phyloP scores from a whole-genome alignment of 805 yeast species.

The Zygoascus flipseniorum region DNA sequence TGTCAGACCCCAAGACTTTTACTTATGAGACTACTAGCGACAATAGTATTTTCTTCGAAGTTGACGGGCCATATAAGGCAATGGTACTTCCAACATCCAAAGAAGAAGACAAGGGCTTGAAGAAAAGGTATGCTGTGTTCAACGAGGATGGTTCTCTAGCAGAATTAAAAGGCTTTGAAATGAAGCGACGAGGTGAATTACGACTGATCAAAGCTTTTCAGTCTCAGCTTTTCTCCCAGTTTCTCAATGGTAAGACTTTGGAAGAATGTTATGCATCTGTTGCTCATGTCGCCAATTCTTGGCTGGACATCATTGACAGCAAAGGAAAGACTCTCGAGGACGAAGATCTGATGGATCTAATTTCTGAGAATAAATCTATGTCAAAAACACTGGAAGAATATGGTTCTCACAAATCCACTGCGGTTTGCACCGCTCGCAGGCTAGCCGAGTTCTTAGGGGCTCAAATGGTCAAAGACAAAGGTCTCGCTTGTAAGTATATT shows the following conservation, averaged over 20 bases:
- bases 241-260: slow-evolving; percentile 74
- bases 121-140: slow-evolving; percentile 95
- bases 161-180: slow-evolving; percentile 92
- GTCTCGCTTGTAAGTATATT: slow-evolving; percentile 89
- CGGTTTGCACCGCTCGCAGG: slow-evolving; percentile 90
- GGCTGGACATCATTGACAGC: slow-evolving; percentile 90
- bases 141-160: slow-evolving; percentile 91
- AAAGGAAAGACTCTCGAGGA: slow-evolving; percentile 83
- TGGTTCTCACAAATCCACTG: slow-evolving; percentile 83
- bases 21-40: slow-evolving; percentile 75
- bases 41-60: slow-evolving; percentile 93
- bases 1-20: slow-evolving; percentile 58
- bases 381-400: slow-evolving; percentile 85
- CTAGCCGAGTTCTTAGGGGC: slow-evolving; percentile 92
- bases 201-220: slow-evolving; percentile 91
- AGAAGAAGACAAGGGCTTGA: slow-evolving; percentile 94
- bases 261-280: slow-evolving; percentile 81
- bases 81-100: slow-evolving; percentile 96
- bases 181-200: slow-evolving; percentile 93
- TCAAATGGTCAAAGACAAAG: slow-evolving; percentile 94
- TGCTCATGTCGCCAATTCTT: slow-evolving; percentile 85
- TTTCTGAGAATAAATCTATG: slow-evolving; percentile 95
- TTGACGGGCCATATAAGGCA: slow-evolving; percentile 97
- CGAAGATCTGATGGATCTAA: slow-evolving; percentile 86
- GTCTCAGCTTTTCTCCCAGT: slow-evolving; percentile 84